phyloP scores from a whole-genome alignment of 2,329 filamentous ascomycete genomes.

The Dichotomopilus funicola region DNA sequence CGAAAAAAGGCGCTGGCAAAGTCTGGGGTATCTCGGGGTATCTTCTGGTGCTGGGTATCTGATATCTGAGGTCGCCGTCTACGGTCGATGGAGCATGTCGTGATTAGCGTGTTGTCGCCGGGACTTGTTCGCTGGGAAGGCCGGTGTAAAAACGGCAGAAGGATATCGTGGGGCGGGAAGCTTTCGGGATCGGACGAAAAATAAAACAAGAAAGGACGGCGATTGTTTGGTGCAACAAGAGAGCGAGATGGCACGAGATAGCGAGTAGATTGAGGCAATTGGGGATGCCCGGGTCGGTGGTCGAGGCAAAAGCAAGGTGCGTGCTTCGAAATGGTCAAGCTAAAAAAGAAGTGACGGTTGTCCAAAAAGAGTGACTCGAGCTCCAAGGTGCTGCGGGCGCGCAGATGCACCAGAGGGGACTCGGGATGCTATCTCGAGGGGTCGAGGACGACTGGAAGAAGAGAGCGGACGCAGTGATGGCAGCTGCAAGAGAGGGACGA shows the following conservation, averaged over 20 bases:
- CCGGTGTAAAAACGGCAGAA: not conserved
- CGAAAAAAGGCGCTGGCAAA: too few species aligned
- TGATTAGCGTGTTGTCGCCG: constrained; percentile 9
- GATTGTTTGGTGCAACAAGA: not conserved
- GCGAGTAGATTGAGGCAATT: not conserved
- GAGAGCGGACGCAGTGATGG: constrained; percentile 3
- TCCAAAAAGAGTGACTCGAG: constrained; percentile 14
- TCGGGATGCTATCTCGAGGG: constrained; percentile 3
- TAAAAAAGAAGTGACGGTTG: constrained; percentile 9
- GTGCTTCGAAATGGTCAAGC: not conserved
- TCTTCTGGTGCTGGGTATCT: not conserved
- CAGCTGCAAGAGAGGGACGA: not conserved
- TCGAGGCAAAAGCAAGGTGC: not conserved
- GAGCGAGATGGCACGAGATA: constrained; percentile 2
- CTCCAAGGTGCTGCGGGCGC: not conserved
- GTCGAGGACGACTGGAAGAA: constrained; percentile 5
- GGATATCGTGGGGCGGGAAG: not conserved
- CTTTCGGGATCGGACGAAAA: not conserved
- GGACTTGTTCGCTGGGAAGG: constrained; percentile 9
- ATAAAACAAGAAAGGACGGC: not conserved
- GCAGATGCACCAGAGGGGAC: not conserved
- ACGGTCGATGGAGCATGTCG: constrained; percentile 12
- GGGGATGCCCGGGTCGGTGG: too few species aligned
- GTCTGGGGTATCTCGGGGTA: too few species aligned
- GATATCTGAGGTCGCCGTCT: not conserved